Conservation (phyloP, 2,329 filamentous ascomycete species). For the Aspergillus calidoustus region DNA sequence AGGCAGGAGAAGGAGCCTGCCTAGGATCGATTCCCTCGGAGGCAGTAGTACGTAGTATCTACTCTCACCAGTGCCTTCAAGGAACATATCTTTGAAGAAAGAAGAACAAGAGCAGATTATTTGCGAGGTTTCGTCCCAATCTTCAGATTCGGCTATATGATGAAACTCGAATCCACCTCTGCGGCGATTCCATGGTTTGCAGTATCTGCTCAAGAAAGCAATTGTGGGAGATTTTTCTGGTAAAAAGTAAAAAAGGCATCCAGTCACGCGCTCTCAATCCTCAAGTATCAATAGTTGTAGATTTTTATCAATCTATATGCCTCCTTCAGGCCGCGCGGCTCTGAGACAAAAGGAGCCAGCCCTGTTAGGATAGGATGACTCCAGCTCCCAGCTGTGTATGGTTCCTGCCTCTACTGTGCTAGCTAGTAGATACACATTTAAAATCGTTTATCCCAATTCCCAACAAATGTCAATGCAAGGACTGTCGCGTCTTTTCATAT, state of each 20-base stretch:
- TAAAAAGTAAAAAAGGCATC: conserved; percentile 10
- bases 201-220: conserved; percentile 1
- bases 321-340: conserved; percentile 13
- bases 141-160: conserved; percentile 1
- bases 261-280: background rate
- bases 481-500: conserved; percentile 10
- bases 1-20: background rate
- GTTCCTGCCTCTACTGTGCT: background rate
- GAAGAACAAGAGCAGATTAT: background rate
- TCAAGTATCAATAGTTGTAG: conserved; percentile 6
- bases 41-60: background rate
- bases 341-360: conserved; percentile 11
- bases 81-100: conserved; percentile 14
- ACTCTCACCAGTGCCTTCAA: conserved; percentile 21
- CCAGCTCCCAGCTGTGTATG: background rate
- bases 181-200: conserved; percentile 2
- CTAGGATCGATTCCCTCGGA: background rate
- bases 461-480: conserved; percentile 23
- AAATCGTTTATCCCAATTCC: conserved; percentile 14
- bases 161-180: conserved; percentile 2
- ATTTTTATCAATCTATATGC: conserved; percentile 7
- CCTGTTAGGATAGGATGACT: background rate
- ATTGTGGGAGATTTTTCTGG: conserved; percentile 5
- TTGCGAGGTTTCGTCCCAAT: background rate
- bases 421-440: background rate